Conservation (phyloP, 2,329 filamentous ascomycete genomes). For the Malbranchea cinnamomea region DNA sequence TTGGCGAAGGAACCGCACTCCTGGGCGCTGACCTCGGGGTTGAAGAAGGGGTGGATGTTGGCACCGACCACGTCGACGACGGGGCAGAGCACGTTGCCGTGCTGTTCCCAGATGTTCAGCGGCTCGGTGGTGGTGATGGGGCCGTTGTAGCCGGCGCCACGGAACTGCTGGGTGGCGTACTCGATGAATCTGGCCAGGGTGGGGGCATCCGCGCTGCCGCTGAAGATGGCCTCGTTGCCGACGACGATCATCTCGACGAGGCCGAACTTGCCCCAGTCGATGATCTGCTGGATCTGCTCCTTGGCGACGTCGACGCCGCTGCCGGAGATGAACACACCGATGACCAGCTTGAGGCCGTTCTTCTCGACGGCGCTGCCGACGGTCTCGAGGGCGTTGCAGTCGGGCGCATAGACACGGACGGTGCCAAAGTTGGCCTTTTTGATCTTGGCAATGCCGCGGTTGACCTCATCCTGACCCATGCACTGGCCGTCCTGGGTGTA, state of each 20-base stretch:
- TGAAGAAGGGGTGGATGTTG: slow-evolving; percentile 95
- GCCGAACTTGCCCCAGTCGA: slow-evolving; percentile 55
- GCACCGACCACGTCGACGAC: slow-evolving; percentile 64
- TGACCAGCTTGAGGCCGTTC: slow-evolving; percentile 61
- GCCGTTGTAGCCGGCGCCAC: slow-evolving; percentile 51
- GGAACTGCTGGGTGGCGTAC: slow-evolving; percentile 49
- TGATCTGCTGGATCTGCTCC: slow-evolving; percentile 59
- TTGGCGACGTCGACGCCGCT: slow-evolving; percentile 46
- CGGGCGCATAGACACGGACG: slow-evolving; percentile 78
- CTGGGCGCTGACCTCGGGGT: slow-evolving; percentile 46
- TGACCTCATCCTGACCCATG: slow-evolving; percentile 47
- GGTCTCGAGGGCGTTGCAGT: slow-evolving; percentile 67
- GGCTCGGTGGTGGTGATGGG: slow-evolving; percentile 77
- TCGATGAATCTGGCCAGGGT: slow-evolving; percentile 58
- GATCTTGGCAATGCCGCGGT: slow-evolving; percentile 46
- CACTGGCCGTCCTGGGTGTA: slow-evolving; percentile 46
- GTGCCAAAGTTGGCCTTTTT: slow-evolving; percentile 51
- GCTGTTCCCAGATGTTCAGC: slow-evolving; percentile 56
- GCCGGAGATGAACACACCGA: slow-evolving; percentile 72
- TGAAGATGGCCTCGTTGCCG: slow-evolving; percentile 82
- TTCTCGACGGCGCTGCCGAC: slow-evolving; percentile 55
- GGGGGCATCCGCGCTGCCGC: slow-evolving; percentile 47
- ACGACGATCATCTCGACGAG: slow-evolving; percentile 67
- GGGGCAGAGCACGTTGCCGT: slow-evolving; percentile 48
- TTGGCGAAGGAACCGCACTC: slow-evolving; percentile 63